phyloP scores from a whole-genome alignment of 83 land plant species.

The Picea mariana region DNA sequence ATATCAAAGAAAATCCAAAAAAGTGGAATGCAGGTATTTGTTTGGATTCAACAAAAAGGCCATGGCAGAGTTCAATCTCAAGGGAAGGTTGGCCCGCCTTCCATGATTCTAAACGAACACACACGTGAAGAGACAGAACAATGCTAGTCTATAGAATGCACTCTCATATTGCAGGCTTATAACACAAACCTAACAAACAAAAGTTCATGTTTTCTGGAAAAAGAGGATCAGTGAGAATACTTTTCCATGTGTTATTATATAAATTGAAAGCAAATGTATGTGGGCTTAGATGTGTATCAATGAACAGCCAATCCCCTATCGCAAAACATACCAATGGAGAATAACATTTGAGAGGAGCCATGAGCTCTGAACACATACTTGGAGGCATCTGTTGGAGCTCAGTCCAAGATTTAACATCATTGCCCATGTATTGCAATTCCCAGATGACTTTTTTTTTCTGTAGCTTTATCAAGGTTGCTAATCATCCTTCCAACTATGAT shows the following conservation, averaged over 20 bases:
- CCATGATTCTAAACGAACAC: too few relatives aligned
- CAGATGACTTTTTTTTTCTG: background rate
- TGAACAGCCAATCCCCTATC: constrained; percentile 13
- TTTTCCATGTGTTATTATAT: constrained; percentile 5
- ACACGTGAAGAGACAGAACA: too few relatives aligned
- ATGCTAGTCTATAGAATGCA: background rate
- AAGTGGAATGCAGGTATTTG: too few relatives aligned
- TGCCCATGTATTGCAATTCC: background rate
- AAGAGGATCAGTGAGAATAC: constrained; percentile 9
- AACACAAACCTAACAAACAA: constrained; percentile 17
- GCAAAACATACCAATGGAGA: constrained; percentile 12
- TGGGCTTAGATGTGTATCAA: constrained; percentile 18
- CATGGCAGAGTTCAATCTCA: too few relatives aligned
- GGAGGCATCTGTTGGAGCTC: constrained; percentile 12
- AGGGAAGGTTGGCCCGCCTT: too few relatives aligned
- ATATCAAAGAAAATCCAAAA: too few relatives aligned
- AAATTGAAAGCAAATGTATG: background rate
- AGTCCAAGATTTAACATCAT: background rate
- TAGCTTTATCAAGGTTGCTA: too few relatives aligned
- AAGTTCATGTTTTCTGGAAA: constrained; percentile 15
- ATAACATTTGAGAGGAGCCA: background rate
- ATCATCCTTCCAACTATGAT: too few relatives aligned
- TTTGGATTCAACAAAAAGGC: too few relatives aligned
- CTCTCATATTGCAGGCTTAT: background rate
- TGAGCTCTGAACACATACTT: constrained; percentile 3